phyloP scores from a whole-genome alignment of 305 asterid genomes.

The Rubia tinctorum region DNA sequence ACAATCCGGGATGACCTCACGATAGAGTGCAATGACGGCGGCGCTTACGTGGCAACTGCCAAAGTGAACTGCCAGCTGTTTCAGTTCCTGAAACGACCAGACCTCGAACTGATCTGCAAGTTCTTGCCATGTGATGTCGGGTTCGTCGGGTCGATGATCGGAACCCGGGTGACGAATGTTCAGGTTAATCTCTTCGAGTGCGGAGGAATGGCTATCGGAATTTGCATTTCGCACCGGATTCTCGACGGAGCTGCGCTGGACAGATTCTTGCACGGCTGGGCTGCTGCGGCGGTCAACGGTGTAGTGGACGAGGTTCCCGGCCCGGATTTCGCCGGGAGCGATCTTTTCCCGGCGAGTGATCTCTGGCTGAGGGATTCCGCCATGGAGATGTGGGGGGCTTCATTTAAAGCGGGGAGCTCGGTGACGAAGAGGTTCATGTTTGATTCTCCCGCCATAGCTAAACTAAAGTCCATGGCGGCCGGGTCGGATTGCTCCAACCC shows the following conservation, averaged over 20 bases:
- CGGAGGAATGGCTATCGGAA: slow-evolving; percentile 71
- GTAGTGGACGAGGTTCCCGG: slow-evolving; percentile 8
- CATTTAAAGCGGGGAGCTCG: slow-evolving; percentile 55
- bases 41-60: slow-evolving; percentile 43
- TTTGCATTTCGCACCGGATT: slow-evolving; percentile 60
- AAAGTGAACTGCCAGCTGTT: slow-evolving; percentile 27
- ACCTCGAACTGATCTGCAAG: slow-evolving; percentile 30
- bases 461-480: slow-evolving; percentile 34
- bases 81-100: slow-evolving; percentile 41
- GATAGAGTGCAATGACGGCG: slow-evolving; percentile 57
- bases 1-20: slow-evolving; percentile 42
- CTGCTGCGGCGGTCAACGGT: slow-evolving; percentile 22
- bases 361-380: slow-evolving; percentile 49
- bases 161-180: slow-evolving; percentile 43
- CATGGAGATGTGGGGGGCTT: slow-evolving; percentile 49
- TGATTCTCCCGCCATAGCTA: slow-evolving; percentile 32
- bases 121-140: slow-evolving; percentile 48
- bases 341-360: slow-evolving; percentile 44
- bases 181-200: slow-evolving; percentile 55
- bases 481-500: slow-evolving; percentile 15
- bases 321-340: slow-evolving; percentile 48
- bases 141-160: slow-evolving; percentile 20
- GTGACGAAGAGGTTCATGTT: slow-evolving; percentile 61
- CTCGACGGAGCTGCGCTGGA: slow-evolving; percentile 64
- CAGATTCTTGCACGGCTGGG: slow-evolving; percentile 56